Evolutionary conservation across 345 rosid species (phyloP).

Genomic region (Heritiera fomes): DNA sequence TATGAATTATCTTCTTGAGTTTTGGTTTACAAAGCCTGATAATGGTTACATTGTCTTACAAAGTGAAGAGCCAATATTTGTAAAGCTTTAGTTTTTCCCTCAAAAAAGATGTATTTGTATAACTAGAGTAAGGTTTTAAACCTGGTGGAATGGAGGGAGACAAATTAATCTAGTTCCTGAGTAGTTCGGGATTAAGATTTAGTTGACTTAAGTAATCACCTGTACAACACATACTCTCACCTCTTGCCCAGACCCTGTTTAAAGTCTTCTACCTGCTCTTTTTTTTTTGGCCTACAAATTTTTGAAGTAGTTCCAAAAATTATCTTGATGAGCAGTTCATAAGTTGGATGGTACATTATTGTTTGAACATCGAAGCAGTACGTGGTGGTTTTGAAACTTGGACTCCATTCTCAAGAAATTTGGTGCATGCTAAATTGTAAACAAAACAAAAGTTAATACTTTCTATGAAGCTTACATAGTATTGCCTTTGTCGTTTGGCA

Average conservation of each 20-base stretch:
- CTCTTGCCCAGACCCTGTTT: not conserved
- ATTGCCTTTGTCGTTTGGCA: constrained; percentile 30
- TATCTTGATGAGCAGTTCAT: not conserved
- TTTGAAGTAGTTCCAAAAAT: not conserved
- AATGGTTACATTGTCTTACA: constrained; percentile 1
- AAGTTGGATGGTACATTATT: not conserved
- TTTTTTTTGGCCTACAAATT: not conserved
- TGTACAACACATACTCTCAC: not conserved
- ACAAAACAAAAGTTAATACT: not conserved
- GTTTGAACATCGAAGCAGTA: not conserved
- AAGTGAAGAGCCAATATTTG: not conserved
- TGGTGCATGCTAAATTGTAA: not conserved
- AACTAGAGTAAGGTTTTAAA: constrained; percentile 3
- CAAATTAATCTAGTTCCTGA: not conserved
- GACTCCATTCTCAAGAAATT: not conserved
- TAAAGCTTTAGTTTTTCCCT: not conserved
- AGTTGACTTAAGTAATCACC: not conserved
- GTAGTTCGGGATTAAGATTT: not conserved
- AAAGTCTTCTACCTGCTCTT: not conserved
- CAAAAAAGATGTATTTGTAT: not conserved
- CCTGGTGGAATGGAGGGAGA: not conserved
- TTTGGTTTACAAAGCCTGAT: not conserved
- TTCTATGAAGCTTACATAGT: not conserved
- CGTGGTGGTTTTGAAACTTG: not conserved
- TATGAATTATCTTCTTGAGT: not conserved